Evolutionary conservation across 768 basidiomycete species (phyloP), one percentile per base, ranked within the genome.

Genomic region (Tricholoma sp.): DNA sequence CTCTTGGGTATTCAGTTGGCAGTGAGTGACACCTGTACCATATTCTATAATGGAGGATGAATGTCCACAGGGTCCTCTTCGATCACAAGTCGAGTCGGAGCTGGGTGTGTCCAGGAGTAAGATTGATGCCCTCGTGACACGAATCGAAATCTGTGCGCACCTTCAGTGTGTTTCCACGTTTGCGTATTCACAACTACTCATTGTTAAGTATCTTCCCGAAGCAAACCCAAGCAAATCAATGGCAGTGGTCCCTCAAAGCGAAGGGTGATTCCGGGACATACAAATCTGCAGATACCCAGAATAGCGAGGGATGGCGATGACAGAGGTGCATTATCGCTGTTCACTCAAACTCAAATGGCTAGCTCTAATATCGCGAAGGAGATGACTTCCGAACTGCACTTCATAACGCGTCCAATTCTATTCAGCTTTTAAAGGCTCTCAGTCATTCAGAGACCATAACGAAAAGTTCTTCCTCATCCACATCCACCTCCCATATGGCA

Each of bases 371-470:
- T 19, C 18, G n/a, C 12, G 21, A n/a, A 73, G 71, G 68, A 34
- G 91, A 91, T 58, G 89, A 91, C 68, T 91, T 88, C 65, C 83
- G 84, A 21, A 86, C 86, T 4, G 81, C 83, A 10, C 74, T 91
- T 58, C 82, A 82, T 61, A 85, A 85, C 62, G 89, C 89, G 3
- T 78, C 73, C 22, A 71, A 71, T 21, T 80, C 77, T 59, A 75
- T 92, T 60, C 82, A 79, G 58, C 79, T 83, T 14, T 74, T 93
- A 34, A 69, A 71, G 31, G 71, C 77, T 21, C 68, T 85, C 3
- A 69, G 73, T 49, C 77, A 77, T 24, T 69, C 74, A 5, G 73
- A 74, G 29, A 56, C 67, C 4, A 57, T 68, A 19, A 70, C 76
- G 35, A 65, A 73, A 0, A 64, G 71, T n/a, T 50, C 64, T 14